These are phyloP conservation scores for Fusarium ambrosium DNA, from an alignment of 2,329 filamentous ascomycete species.

Conservation along the genomic window DNA sequence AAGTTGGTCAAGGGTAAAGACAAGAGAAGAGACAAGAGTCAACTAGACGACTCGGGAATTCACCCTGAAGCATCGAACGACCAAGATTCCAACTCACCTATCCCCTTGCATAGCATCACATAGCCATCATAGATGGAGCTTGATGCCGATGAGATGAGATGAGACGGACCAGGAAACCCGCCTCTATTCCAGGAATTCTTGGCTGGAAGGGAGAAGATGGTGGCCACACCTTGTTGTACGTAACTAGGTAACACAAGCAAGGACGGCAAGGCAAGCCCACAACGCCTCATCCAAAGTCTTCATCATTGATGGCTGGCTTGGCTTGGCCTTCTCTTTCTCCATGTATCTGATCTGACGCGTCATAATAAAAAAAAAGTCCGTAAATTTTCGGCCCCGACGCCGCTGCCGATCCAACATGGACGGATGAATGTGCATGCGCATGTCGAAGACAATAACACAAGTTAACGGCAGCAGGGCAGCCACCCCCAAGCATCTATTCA, in stretches of 20 bases:
- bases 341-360: background rate
- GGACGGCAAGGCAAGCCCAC: conserved; percentile 13
- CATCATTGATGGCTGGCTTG: background rate
- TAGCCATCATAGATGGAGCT: conserved; percentile 7
- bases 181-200: conserved; percentile 13
- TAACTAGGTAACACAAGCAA: background rate
- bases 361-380: conserved; percentile 22
- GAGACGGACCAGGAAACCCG: background rate
- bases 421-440: conserved; percentile 1
- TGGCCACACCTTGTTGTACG: background rate
- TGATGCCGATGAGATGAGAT: background rate
- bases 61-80: background rate
- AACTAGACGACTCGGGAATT: background rate
- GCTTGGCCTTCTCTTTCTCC: background rate
- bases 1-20: background rate
- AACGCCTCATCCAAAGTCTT: background rate
- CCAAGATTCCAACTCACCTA: background rate
- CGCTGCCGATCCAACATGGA: background rate
- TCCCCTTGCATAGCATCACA: conserved; percentile 20
- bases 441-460: background rate
- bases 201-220: conserved; percentile 1
- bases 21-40: background rate
- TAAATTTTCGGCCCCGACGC: conserved; percentile 34
- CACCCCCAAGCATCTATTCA: conserved; percentile 3
- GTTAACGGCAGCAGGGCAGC: conserved; percentile 19